Percentiles rank a stretch among this genome's conserved stretches.
Conservation (phyloP, 345 rosid species). For the Salix exigua region DNA sequence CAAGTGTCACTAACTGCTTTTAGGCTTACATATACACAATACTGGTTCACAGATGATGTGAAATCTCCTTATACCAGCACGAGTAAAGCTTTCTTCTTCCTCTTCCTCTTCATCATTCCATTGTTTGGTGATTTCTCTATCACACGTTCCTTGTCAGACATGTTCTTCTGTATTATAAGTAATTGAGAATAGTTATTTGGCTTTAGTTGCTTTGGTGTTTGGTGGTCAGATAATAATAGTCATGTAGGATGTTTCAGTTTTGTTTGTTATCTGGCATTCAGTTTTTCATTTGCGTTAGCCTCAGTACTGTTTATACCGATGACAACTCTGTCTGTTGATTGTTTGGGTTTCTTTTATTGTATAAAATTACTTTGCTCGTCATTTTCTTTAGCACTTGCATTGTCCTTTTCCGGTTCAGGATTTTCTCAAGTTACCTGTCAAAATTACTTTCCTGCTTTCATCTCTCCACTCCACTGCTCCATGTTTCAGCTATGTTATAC, state of each 20-base stretch:
- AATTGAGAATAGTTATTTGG: neutral
- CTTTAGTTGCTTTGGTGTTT: neutral
- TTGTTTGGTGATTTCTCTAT: neutral
- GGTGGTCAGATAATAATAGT: neutral
- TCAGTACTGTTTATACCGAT: too few relatives aligned
- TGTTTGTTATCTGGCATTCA: neutral
- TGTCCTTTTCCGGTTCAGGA: too few relatives aligned
- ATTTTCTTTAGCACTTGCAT: too few relatives aligned
- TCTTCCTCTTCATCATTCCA: neutral
- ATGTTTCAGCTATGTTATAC: too few relatives aligned
- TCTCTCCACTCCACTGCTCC: too few relatives aligned
- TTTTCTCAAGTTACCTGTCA: too few relatives aligned
- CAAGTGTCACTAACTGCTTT: neutral
- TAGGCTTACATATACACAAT: neutral
- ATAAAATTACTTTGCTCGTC: too few relatives aligned
- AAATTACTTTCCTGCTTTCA: too few relatives aligned
- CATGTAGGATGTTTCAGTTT: neutral
- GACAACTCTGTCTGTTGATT: too few relatives aligned
- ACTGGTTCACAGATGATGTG: neutral
- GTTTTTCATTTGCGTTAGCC: neutral
- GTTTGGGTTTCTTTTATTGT: too few relatives aligned
- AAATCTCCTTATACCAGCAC: neutral
- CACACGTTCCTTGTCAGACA: neutral
- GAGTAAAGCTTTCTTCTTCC: too few relatives aligned
- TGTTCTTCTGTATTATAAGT: neutral